phyloP scores from a whole-genome alignment of 345 rosid species.

The Populus ilicifolia region DNA sequence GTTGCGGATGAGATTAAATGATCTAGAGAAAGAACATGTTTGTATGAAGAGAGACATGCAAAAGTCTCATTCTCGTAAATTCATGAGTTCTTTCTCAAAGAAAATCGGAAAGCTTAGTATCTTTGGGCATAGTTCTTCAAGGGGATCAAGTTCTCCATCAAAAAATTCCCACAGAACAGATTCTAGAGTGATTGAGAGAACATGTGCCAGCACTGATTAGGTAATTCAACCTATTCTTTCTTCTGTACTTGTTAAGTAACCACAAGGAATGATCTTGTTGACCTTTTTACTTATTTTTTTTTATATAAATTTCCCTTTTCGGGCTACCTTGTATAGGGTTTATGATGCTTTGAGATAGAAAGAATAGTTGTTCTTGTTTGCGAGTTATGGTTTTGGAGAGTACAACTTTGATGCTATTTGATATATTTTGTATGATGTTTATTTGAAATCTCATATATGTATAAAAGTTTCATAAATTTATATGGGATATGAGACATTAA shows the following conservation, averaged over 20 bases:
- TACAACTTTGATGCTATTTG: slow-evolving; percentile 13
- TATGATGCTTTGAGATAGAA: slow-evolving; percentile 39
- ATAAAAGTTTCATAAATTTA: slow-evolving; percentile 9
- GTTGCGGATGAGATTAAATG: slow-evolving; percentile 84
- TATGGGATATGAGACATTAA: background rate
- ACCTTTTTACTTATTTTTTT: slow-evolving; percentile 8
- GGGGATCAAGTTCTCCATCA: slow-evolving; percentile 92
- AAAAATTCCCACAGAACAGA: slow-evolving; percentile 79
- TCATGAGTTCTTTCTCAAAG: slow-evolving; percentile 83
- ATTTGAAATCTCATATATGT: slow-evolving; percentile 10
- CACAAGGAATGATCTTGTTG: slow-evolving; percentile 20
- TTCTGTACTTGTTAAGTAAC: slow-evolving; percentile 23
- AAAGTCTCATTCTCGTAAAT: slow-evolving; percentile 80
- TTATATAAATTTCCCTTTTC: background rate
- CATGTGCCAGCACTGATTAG: slow-evolving; percentile 75
- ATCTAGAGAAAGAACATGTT: slow-evolving; percentile 91
- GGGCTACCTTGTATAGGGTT: slow-evolving; percentile 41
- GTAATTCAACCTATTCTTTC: slow-evolving; percentile 9
- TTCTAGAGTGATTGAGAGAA: slow-evolving; percentile 71
- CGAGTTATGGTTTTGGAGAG: background rate
- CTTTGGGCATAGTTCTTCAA: slow-evolving; percentile 75
- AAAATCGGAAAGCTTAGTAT: slow-evolving; percentile 75
- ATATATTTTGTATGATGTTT: slow-evolving; percentile 7
- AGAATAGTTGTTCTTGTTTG: slow-evolving; percentile 12
- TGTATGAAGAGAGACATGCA: slow-evolving; percentile 97